Conservation (phyloP, 352 stramenopile species). For the Phytophthora pinifolia region DNA sequence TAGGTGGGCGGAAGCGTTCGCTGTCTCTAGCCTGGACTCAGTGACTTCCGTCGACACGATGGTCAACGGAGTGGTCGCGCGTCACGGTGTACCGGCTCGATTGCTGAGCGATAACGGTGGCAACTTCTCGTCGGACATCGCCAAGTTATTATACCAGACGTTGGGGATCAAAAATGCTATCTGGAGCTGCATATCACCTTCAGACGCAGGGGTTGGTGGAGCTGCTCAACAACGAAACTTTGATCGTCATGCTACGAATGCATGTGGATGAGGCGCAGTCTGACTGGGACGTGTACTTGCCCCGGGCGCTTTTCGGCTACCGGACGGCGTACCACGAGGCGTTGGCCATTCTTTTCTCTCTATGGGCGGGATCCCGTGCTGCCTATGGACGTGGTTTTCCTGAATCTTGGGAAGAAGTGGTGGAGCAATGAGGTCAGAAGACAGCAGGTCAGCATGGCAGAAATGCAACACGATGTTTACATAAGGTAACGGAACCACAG, state of each 20-base stretch:
- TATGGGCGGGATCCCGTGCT: slow-evolving; percentile 1
- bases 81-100: too few species aligned
- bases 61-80: too few species aligned
- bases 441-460: not conserved
- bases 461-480: not conserved
- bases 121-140: too few species aligned
- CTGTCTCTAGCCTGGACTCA: too few species aligned
- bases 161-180: too few species aligned
- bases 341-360: slow-evolving; percentile 2
- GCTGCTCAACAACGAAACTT: slow-evolving; percentile 1
- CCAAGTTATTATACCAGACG: too few species aligned
- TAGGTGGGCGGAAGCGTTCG: too few species aligned
- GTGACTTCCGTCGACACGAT: too few species aligned
- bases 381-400: not conserved
- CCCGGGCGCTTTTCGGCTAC: not conserved
- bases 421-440: not conserved
- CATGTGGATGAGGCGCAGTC: not conserved
- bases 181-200: too few species aligned
- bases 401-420: not conserved
- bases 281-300: not conserved
- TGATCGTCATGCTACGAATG: not conserved
- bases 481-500: not conserved
- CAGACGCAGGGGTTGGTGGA: slow-evolving; percentile 9
- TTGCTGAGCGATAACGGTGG: too few species aligned
- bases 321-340: slow-evolving; percentile 6